A percentile compares a stretch with the other conserved stretches of the same genome.
Conservation (phyloP, 495 filamentous ascomycete genomes). For the Neurospora tetrasperma region DNA sequence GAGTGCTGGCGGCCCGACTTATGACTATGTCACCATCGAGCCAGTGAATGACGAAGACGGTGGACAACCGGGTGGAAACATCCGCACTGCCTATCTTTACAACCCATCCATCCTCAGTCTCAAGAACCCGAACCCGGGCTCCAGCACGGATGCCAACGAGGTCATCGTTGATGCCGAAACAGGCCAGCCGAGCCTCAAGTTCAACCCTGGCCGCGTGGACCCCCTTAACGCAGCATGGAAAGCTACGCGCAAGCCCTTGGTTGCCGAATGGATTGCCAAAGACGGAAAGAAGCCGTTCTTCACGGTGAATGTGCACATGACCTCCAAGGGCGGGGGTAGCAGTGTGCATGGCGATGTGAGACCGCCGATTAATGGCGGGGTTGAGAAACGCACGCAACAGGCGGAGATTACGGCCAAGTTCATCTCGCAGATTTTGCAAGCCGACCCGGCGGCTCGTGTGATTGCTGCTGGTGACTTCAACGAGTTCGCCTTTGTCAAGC, state of each 20-base stretch:
- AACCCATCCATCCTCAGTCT: slow-evolving; percentile 37
- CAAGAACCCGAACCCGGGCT: slow-evolving; percentile 36
- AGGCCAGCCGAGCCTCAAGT: slow-evolving; percentile 28
- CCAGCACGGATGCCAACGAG: slow-evolving; percentile 31
- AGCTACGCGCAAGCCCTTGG: slow-evolving; percentile 46
- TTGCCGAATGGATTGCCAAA: slow-evolving; percentile 43
- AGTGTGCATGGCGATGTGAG: slow-evolving; percentile 45
- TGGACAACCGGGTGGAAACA: slow-evolving; percentile 53
- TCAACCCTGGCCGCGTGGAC: slow-evolving; percentile 51
- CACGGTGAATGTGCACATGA: slow-evolving; percentile 52
- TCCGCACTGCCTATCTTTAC: slow-evolving; percentile 53
- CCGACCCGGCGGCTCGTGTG: slow-evolving; percentile 34
- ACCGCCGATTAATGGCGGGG: slow-evolving; percentile 50
- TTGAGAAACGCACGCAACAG: slow-evolving; percentile 37
- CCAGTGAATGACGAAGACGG: slow-evolving; percentile 42
- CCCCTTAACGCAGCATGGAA: slow-evolving; percentile 43
- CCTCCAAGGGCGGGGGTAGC: slow-evolving; percentile 46
- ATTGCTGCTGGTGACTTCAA: slow-evolving; percentile 51
- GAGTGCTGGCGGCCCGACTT: slow-evolving; percentile 27
- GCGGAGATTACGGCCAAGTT: slow-evolving; percentile 37
- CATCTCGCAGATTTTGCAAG: slow-evolving; percentile 31
- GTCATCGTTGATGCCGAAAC: slow-evolving; percentile 34
- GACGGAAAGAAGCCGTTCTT: slow-evolving; percentile 37
- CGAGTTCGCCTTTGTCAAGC: slow-evolving; percentile 48
- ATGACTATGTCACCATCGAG: slow-evolving; percentile 38